phyloP scores from a whole-genome alignment of 192 early-diverging fungal species.

The Funneliformis geosporum region DNA sequence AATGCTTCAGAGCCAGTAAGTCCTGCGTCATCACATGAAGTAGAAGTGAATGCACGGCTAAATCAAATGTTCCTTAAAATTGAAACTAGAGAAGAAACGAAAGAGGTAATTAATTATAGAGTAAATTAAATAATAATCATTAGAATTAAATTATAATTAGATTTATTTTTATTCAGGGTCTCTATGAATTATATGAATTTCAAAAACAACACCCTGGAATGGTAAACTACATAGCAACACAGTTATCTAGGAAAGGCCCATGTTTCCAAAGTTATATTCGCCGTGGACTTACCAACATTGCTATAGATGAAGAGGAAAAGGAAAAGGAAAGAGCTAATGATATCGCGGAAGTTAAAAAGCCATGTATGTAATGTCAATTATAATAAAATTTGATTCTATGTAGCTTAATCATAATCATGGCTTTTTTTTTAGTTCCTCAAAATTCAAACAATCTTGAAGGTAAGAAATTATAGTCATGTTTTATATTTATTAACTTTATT shows the following conservation, averaged over 20 bases:
- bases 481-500: background rate
- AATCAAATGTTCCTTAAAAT: constrained; percentile 77
- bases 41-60: constrained; percentile 66
- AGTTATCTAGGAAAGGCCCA: constrained; percentile 60
- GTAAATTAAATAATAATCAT: constrained; percentile 12
- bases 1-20: constrained; percentile 25
- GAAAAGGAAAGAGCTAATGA: constrained; percentile 11
- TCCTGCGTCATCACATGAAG: constrained; percentile 36
- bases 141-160: background rate
- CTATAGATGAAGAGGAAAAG: constrained; percentile 53
- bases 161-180: constrained; percentile 51
- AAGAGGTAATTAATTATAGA: constrained; percentile 47
- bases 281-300: constrained; percentile 62
- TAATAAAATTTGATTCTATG: too few relatives aligned
- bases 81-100: constrained; percentile 64
- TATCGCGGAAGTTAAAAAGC: constrained; percentile 21
- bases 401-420: too few relatives aligned
- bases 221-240: constrained; percentile 60
- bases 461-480: too few relatives aligned
- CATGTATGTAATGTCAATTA: constrained; percentile 13
- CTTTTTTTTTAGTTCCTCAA: background rate
- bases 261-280: constrained; percentile 79
- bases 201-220: constrained; percentile 70
- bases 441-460: background rate
- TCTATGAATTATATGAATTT: constrained; percentile 75